phyloP scores from a whole-genome alignment of 2,329 filamentous ascomycete genomes.

The Leptographium galeiforme region DNA sequence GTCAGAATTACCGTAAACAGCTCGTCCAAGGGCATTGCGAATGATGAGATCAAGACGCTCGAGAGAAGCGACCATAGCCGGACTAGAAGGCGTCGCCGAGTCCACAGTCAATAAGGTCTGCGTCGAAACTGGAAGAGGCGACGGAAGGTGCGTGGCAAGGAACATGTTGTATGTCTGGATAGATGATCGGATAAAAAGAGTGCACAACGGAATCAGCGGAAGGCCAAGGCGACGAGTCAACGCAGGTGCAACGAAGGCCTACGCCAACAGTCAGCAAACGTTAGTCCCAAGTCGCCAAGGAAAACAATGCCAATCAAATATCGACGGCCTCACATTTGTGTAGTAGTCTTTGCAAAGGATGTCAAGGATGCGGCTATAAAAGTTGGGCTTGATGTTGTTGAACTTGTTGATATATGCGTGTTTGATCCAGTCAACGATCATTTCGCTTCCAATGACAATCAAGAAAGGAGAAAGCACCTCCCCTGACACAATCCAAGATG shows the following conservation, averaged over 20 bases:
- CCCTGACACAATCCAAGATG: constrained; percentile 61
- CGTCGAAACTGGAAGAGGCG: constrained; percentile 52
- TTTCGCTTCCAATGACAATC: constrained; percentile 88
- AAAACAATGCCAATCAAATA: too few relatives aligned
- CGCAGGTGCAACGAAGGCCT: constrained; percentile 84
- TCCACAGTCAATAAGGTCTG: constrained; percentile 54
- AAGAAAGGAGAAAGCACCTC: constrained; percentile 89
- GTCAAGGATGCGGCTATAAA: constrained; percentile 84
- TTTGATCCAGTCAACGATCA: constrained; percentile 93
- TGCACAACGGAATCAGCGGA: constrained; percentile 83
- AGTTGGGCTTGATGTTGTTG: constrained; percentile 85
- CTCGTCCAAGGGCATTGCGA: constrained; percentile 61
- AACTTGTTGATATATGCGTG: constrained; percentile 98
- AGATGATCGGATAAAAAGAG: constrained; percentile 86
- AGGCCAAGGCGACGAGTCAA: constrained; percentile 80
- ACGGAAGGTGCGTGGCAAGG: constrained; percentile 70
- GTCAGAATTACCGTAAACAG: constrained; percentile 49
- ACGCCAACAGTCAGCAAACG: neutral
- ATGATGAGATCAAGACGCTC: constrained; percentile 68
- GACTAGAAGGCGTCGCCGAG: constrained; percentile 45
- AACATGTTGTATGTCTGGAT: constrained; percentile 99
- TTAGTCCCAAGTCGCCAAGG: neutral
- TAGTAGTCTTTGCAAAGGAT: constrained; percentile 97
- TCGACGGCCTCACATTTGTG: constrained; percentile 51
- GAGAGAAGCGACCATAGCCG: constrained; percentile 62